phyloP scores from a whole-genome alignment of 2,329 filamentous ascomycete species.

The Elsinoe australis region DNA sequence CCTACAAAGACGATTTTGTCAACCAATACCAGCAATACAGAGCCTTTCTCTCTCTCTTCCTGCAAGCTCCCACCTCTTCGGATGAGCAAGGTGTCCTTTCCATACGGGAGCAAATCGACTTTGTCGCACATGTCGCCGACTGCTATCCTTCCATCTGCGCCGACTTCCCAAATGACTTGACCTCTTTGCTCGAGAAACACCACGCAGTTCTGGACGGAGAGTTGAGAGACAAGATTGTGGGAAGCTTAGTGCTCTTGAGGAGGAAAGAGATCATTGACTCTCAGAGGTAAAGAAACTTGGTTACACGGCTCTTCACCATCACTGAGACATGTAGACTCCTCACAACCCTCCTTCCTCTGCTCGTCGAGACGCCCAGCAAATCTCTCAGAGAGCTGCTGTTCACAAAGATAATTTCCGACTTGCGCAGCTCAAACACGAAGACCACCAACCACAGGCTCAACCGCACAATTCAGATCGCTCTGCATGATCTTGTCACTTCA shows the following conservation, averaged over 20 bases:
- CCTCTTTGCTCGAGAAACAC: constrained; percentile 70
- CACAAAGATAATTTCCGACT: constrained; percentile 83
- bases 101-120: constrained; percentile 84
- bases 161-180: constrained; percentile 71
- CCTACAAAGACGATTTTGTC: constrained; percentile 82
- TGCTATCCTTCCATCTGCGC: constrained; percentile 78
- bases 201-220: constrained; percentile 77
- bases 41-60: constrained; percentile 82
- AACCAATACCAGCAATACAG: constrained; percentile 89
- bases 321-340: constrained; percentile 47
- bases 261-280: constrained; percentile 93
- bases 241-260: constrained; percentile 74
- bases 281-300: constrained; percentile 42
- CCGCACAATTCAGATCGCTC: constrained; percentile 81
- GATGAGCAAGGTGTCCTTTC: constrained; percentile 72
- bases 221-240: constrained; percentile 87
- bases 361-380: constrained; percentile 88
- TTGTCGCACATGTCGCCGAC: constrained; percentile 87
- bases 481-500: constrained; percentile 83
- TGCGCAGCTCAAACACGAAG: constrained; percentile 81
- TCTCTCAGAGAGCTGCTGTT: constrained; percentile 75
- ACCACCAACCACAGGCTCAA: constrained; percentile 87
- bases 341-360: constrained; percentile 87
- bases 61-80: constrained; percentile 70
- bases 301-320: constrained; percentile 17